Base-by-base conservation (phyloP, 768 basidiomycete genomes). In the Filobasidium wieringae region DNA sequence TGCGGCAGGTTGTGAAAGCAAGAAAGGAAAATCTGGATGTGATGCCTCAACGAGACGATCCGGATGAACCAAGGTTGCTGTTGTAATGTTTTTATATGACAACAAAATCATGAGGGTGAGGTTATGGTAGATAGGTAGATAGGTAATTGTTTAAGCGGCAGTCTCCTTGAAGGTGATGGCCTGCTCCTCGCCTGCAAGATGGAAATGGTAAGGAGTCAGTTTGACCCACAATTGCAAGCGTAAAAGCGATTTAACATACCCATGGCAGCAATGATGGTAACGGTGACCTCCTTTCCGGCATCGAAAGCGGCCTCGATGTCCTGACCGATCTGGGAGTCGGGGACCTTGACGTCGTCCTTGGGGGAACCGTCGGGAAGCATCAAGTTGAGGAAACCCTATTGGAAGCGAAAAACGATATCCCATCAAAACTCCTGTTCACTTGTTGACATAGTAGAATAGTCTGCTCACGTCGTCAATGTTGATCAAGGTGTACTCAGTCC, bases 311-410 rank as follows among this genome's bases (percentile, higher is more conserved):
- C 29, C 68, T 78, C 58, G 65, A 97, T 90, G 53, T 84, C 74
- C 55, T 77, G 75, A 63, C 95, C 95, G 47, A 96, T 64, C 5
- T 87, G 84, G 56, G 81, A 76, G 61, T 96, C 93, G 30, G 93
- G 95, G 63, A 97, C 76, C 73, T 83, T 85, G 76, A 99, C 88
- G 77, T 99, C 93, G 72, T 96, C 88, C 78, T 95, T 96, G 68
- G 85, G 2, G 64, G 66, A 66, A 56, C 90, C 90, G 50, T 93
- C 91, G 66, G 69, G 43, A 66, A 78, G 80, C 87, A 99, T 86
- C 69, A 99, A 81, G 82, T 90, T 95, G 72, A 99, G 84, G 81
- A 84, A 95, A 63, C 83, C 88, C 69, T 72, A 55, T 6, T n/a
- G 50, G 17, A 4, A 39, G 59, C 19, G 34, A 15, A 34, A 30